phyloP scores from a whole-genome alignment of 139 green algal species.

The Coccomyxa sp. region DNA sequence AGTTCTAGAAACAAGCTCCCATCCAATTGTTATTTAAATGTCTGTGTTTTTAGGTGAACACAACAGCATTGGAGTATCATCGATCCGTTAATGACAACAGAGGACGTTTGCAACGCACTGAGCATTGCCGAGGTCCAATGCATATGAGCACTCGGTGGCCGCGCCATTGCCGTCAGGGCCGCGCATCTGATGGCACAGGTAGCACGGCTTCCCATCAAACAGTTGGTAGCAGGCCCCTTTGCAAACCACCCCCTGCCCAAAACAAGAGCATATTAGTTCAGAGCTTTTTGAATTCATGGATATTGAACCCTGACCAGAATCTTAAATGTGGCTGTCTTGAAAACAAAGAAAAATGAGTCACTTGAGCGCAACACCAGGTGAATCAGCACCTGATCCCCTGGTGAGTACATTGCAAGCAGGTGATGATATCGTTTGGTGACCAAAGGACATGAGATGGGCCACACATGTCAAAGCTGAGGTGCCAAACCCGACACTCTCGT shows the following conservation, averaged over 20 bases:
- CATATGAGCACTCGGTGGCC: slow-evolving; percentile 47
- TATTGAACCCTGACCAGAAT: too few species aligned
- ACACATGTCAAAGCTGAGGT: not conserved
- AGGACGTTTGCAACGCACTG: slow-evolving; percentile 20
- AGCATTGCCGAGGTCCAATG: slow-evolving; percentile 81
- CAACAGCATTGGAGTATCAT: not conserved
- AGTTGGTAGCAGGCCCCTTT: slow-evolving; percentile 46
- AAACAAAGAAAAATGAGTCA: too few species aligned
- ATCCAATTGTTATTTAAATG: too few species aligned
- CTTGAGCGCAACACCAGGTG: not conserved
- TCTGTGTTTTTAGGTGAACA: too few species aligned
- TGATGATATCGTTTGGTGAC: not conserved
- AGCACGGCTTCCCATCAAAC: slow-evolving; percentile 51
- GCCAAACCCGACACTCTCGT: not conserved
- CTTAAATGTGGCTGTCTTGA: too few species aligned
- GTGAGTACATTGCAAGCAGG: not conserved
- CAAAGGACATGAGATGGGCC: not conserved
- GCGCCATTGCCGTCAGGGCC: slow-evolving; percentile 6
- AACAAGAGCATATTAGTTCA: not conserved
- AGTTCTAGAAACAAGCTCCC: too few species aligned
- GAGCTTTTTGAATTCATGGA: too few species aligned
- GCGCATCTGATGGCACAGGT: slow-evolving; percentile 47
- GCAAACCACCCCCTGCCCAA: slow-evolving; percentile 26
- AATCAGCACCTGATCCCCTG: not conserved
- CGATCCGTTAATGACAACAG: not conserved